Evolutionary conservation across 495 filamentous ascomycete species (phyloP).

Genomic region (Antarctomyces pellizariae): DNA sequence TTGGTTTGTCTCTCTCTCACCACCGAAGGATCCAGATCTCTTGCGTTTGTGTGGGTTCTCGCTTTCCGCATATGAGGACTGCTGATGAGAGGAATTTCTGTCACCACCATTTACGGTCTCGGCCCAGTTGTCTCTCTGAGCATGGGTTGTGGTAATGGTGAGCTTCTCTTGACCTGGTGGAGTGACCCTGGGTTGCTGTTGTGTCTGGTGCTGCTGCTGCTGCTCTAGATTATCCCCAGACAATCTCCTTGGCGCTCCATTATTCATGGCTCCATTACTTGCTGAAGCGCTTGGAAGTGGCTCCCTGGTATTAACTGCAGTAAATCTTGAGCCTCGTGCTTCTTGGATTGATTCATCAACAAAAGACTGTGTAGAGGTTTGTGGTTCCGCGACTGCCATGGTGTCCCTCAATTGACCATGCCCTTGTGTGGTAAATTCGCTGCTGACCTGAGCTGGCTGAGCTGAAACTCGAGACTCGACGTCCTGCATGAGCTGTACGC

Average conservation of each 20-base stretch:
- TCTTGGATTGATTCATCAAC: slow-evolving; percentile 1
- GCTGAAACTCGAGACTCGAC: not conserved
- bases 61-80: slow-evolving; percentile 15
- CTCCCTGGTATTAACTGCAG: slow-evolving; percentile 12
- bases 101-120: slow-evolving; percentile 6
- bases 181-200: slow-evolving; percentile 10
- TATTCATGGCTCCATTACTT: slow-evolving; percentile 4
- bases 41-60: slow-evolving; percentile 29
- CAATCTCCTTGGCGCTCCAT: slow-evolving; percentile 4
- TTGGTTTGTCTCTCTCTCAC: too few relatives aligned
- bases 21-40: slow-evolving; percentile 22
- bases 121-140: slow-evolving; percentile 10
- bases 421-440: not conserved
- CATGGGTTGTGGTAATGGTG: slow-evolving; percentile 10
- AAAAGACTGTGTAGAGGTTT: not conserved
- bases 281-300: slow-evolving; percentile 1
- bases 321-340: slow-evolving; percentile 11
- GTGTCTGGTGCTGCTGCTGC: slow-evolving; percentile 2
- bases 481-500: not conserved
- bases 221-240: slow-evolving; percentile 6
- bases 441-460: not conserved
- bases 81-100: slow-evolving; percentile 5
- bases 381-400: not conserved
- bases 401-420: not conserved
- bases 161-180: slow-evolving; percentile 13